A percentile compares a stretch with the other conserved stretches of the same genome.
phyloP scores from a whole-genome alignment of 805 yeast genomes.

The Brettanomyces naardenensis region DNA sequence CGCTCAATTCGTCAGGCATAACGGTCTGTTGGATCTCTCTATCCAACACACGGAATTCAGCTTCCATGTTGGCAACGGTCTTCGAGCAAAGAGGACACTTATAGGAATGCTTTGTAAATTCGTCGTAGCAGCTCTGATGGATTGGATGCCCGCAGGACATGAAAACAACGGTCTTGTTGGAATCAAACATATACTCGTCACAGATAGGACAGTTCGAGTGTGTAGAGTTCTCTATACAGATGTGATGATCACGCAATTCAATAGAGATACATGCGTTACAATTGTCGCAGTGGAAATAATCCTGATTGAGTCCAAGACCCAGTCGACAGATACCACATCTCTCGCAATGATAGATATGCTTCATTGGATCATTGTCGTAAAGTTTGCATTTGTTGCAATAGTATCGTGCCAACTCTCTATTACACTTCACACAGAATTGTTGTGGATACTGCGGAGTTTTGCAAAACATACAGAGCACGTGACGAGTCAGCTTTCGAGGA shows the following conservation, averaged over 20 bases:
- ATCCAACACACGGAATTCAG: conserved; percentile 81
- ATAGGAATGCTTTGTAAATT: conserved; percentile 73
- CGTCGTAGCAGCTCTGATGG: conserved; percentile 77
- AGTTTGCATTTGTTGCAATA: conserved; percentile 73
- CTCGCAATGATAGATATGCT: conserved; percentile 85
- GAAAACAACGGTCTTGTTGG: conserved; percentile 75
- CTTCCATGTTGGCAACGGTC: conserved; percentile 79
- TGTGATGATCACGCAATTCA: conserved; percentile 67
- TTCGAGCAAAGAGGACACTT: conserved; percentile 88
- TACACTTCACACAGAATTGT: conserved; percentile 63
- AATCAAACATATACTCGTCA: conserved; percentile 82
- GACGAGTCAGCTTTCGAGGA: conserved; percentile 49
- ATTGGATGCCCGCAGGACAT: conserved; percentile 95
- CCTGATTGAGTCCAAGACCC: conserved; percentile 82
- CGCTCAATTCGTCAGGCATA: conserved; percentile 70
- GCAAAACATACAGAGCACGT: conserved; percentile 79
- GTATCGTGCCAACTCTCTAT: conserved; percentile 59
- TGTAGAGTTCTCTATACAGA: conserved; percentile 80
- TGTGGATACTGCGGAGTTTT: conserved; percentile 66
- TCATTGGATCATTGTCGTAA: conserved; percentile 71
- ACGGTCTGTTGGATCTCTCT: conserved; percentile 71
- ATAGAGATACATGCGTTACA: conserved; percentile 87
- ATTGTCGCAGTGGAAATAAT: conserved; percentile 83
- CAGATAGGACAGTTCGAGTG: conserved; percentile 92
- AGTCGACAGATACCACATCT: conserved; percentile 90